Percentiles rank a stretch among this genome's conserved stretches.
Evolutionary conservation across 2,329 filamentous ascomycete genomes (phyloP).

Genomic region (Sporothrix globosa): DNA sequence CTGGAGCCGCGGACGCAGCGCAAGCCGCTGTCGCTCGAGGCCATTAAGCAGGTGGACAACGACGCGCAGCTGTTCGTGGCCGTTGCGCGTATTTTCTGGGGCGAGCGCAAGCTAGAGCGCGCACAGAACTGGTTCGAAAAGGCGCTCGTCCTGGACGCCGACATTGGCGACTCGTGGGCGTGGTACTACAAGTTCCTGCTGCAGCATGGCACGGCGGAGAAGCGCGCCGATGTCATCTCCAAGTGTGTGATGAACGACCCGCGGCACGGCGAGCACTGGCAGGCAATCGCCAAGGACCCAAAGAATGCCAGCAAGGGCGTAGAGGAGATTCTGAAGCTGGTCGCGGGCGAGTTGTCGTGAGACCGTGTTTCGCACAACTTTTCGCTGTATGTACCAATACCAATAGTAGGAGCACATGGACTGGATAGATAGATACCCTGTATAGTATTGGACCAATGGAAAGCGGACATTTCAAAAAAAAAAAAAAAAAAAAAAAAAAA

Average conservation of each 20-base stretch:
- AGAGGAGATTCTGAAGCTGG: constrained; percentile 82
- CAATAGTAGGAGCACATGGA: constrained; percentile 6
- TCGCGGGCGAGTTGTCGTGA: constrained; percentile 56
- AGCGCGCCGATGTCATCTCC: constrained; percentile 77
- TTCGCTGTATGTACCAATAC: constrained; percentile 1
- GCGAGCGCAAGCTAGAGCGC: constrained; percentile 87
- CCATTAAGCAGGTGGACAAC: constrained; percentile 95
- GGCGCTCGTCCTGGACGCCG: constrained; percentile 82
- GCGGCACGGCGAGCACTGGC: constrained; percentile 91
- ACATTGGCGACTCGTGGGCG: constrained; percentile 91
- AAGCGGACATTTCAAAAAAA: constrained; percentile 9
- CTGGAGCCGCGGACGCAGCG: constrained; percentile 89
- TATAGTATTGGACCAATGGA: constrained; percentile 6
- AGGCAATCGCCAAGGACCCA: constrained; percentile 81
- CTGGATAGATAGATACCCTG: constrained; percentile 31
- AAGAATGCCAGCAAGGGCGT: constrained; percentile 72
- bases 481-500: no score
- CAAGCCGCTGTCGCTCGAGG: constrained; percentile 87
- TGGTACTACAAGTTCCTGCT: constrained; percentile 95
- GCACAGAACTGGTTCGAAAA: constrained; percentile 98
- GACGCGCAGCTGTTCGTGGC: constrained; percentile 88
- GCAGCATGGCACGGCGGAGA: constrained; percentile 94
- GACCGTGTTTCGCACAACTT: neutral
- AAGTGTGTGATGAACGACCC: constrained; percentile 86
- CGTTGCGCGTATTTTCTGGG: constrained; percentile 95